phyloP scores from a whole-genome alignment of 495 filamentous ascomycete genomes.

The Ascodesmis nigricans region DNA sequence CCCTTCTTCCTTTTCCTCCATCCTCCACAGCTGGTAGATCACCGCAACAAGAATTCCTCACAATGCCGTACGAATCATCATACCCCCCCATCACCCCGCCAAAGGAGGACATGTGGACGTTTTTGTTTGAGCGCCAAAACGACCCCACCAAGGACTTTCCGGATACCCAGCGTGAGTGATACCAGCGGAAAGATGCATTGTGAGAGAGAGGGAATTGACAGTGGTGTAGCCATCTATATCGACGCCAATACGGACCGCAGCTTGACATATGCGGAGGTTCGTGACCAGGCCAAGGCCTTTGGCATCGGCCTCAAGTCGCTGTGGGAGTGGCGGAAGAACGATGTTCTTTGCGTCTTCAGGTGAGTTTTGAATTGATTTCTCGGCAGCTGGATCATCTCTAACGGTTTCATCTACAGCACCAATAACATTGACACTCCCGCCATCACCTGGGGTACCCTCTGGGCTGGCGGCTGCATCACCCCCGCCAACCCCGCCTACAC shows the following conservation, averaged over 20 bases:
- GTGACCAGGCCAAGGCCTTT: slow-evolving; percentile 44
- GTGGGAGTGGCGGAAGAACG: slow-evolving; percentile 63
- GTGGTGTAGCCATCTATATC: slow-evolving; percentile 45
- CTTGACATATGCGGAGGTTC: slow-evolving; percentile 53
- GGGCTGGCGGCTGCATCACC: slow-evolving; percentile 61
- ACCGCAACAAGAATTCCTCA: too few relatives aligned
- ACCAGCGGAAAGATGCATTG: neutral
- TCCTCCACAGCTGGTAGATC: too few relatives aligned
- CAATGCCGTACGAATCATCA: slow-evolving; percentile 36
- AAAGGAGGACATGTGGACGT: slow-evolving; percentile 44
- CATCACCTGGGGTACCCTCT: slow-evolving; percentile 56
- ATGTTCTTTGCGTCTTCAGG: slow-evolving; percentile 43
- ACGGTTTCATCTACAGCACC: slow-evolving; percentile 28
- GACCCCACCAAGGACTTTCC: slow-evolving; percentile 39
- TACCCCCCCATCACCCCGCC: slow-evolving; percentile 41
- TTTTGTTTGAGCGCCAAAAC: slow-evolving; percentile 59
- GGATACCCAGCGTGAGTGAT: slow-evolving; percentile 37
- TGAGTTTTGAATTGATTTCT: neutral
- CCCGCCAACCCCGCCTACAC: slow-evolving; percentile 82
- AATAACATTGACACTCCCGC: slow-evolving; percentile 54
- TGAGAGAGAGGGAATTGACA: slow-evolving; percentile 8
- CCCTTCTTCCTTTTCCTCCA: too few relatives aligned
- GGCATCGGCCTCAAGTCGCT: slow-evolving; percentile 49
- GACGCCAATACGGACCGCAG: slow-evolving; percentile 50
- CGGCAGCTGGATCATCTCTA: neutral